phyloP scores from a whole-genome alignment of 345 rosid species.

The Eucalyptus victrix region DNA sequence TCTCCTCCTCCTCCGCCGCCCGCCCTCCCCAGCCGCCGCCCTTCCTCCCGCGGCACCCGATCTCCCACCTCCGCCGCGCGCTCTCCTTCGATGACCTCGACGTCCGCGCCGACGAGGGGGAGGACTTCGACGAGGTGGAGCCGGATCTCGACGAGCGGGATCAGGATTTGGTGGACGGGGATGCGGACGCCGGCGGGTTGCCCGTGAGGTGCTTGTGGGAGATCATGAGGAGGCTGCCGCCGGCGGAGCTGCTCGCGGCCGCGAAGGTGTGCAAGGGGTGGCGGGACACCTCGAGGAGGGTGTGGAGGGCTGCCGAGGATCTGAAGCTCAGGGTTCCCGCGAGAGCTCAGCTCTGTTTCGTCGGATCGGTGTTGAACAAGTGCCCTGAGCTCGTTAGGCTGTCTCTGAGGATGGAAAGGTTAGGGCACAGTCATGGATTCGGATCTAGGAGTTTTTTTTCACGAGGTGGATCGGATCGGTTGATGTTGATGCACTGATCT shows the following conservation, averaged over 20 bases:
- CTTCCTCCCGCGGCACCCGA: conserved; percentile 32
- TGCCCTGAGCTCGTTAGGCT: conserved; percentile 67
- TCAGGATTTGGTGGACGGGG: not conserved
- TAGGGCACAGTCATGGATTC: conserved; percentile 6
- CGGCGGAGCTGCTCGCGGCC: conserved; percentile 56
- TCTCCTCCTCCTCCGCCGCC: not conserved
- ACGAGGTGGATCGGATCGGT: not conserved
- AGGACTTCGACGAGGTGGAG: conserved; percentile 18
- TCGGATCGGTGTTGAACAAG: conserved; percentile 80
- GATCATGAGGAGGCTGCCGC: conserved; percentile 69
- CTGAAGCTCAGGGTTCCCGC: conserved; percentile 66
- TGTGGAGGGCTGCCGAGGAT: conserved; percentile 91
- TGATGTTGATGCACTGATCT: not conserved
- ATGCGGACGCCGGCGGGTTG: conserved; percentile 17
- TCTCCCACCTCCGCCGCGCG: conserved; percentile 67
- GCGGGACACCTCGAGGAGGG: conserved; percentile 64
- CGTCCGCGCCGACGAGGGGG: conserved; percentile 17
- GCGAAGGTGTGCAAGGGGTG: conserved; percentile 84
- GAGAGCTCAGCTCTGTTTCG: conserved; percentile 54
- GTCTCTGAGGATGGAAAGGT: conserved; percentile 80
- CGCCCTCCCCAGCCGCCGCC: not conserved
- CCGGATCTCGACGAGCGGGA: not conserved
- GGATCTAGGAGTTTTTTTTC: conserved; percentile 18
- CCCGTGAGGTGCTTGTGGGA: conserved; percentile 65
- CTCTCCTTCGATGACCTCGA: conserved; percentile 76